Conservation (phyloP, 2,329 filamentous ascomycete genomes). For the Fusarium sp. region DNA sequence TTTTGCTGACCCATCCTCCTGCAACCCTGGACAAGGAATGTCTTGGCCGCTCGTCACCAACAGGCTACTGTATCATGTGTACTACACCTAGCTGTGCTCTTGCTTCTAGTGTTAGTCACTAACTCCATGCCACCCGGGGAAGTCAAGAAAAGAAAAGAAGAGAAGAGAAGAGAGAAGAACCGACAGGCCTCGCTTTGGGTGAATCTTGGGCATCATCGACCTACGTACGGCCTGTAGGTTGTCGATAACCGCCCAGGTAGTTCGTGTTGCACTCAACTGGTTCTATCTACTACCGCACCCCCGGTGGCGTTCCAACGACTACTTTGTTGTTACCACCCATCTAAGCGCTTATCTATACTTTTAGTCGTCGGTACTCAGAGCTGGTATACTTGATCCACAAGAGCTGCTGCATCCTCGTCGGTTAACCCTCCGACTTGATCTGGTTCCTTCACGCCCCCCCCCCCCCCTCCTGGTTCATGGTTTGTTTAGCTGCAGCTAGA, state of each 20-base stretch:
- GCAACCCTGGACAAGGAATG: slow-evolving; percentile 22
- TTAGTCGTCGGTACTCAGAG: slow-evolving; percentile 40
- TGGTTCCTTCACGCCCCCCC: slow-evolving; percentile 29
- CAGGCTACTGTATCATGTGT: slow-evolving; percentile 1
- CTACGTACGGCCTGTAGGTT: slow-evolving; percentile 32
- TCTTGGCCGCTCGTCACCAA: slow-evolving; percentile 29
- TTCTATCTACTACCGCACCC: slow-evolving; percentile 37
- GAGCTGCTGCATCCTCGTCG: slow-evolving; percentile 31
- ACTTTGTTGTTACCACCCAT: slow-evolving; percentile 39
- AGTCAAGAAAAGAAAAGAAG: slow-evolving; percentile 20
- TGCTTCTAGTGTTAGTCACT: slow-evolving; percentile 21
- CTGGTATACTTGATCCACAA: slow-evolving; percentile 33
- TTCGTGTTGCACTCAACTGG: slow-evolving; percentile 33
- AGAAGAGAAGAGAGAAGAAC: too few relatives aligned
- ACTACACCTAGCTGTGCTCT: slow-evolving; percentile 3
- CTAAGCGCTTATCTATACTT: slow-evolving; percentile 32
- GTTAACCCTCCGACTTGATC: slow-evolving; percentile 37
- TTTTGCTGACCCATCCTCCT: slow-evolving; percentile 13
- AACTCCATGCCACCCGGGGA: slow-evolving; percentile 7
- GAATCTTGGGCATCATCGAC: slow-evolving; percentile 27
- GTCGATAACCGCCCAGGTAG: too few relatives aligned
- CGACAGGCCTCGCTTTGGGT: background rate
- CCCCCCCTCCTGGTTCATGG: slow-evolving; percentile 38
- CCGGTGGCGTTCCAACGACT: slow-evolving; percentile 38
- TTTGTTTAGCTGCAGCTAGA: background rate